A percentile compares a stretch with the other conserved stretches of the same genome.
Conservation (phyloP, 1,284 basidiomycete genomes). For the Serendipita sp. region DNA sequence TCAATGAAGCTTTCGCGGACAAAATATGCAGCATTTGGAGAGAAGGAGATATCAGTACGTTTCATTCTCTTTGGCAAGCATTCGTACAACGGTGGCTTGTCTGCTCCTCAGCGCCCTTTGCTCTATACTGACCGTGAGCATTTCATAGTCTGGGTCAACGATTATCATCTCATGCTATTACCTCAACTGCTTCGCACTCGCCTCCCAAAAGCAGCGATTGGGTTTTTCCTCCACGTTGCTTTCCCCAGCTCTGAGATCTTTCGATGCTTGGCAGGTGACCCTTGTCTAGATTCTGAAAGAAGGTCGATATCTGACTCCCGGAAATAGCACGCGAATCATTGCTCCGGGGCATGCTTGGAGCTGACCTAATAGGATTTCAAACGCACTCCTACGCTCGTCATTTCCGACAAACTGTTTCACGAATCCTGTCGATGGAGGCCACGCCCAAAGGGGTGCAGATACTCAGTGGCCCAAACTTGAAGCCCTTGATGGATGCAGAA, state of each 20-base stretch:
- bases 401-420: constrained; percentile 70
- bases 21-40: constrained; percentile 57
- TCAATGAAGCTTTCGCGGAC: constrained; percentile 75
- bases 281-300: background rate
- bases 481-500: background rate
- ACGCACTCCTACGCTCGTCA: constrained; percentile 69
- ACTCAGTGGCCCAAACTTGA: background rate
- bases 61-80: constrained; percentile 4
- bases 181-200: constrained; percentile 56
- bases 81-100: background rate
- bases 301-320: background rate
- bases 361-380: constrained; percentile 68
- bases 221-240: constrained; percentile 81
- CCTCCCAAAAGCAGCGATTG: constrained; percentile 56
- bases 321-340: constrained; percentile 26
- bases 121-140: background rate
- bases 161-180: constrained; percentile 77
- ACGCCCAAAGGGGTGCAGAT: constrained; percentile 68
- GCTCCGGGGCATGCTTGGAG: constrained; percentile 60
- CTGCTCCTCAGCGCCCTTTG: constrained; percentile 4
- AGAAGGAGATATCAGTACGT: constrained; percentile 64
- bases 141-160: constrained; percentile 38
- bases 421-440: constrained; percentile 69
- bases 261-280: constrained; percentile 49
- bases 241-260: constrained; percentile 84